Evolutionary conservation across 352 stramenopile genomes (phyloP), one percentile per base, ranked within the genome.

Genomic region (Globisporangium paddicum): DNA sequence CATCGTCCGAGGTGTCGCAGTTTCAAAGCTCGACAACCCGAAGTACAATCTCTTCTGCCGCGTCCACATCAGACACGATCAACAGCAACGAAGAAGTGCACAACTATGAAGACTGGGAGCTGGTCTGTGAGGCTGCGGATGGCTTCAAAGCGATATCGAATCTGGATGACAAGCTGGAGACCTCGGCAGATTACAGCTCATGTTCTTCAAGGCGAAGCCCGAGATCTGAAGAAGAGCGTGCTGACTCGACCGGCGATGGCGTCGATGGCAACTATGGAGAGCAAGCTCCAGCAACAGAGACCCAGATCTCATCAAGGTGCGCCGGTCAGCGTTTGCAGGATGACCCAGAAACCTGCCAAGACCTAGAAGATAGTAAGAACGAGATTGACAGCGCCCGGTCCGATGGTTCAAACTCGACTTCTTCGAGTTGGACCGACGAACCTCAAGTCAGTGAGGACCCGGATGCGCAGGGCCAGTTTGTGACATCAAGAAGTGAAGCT

Each of bases 31-130:
- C 55, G 28, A 51, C 18, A 0, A 32, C 32, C 9, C 58, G 50
- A 19, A 64, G 50, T 21, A 42, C 59, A 6, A 26, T 64, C 23
- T 69, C 63, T 34, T 76, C 68, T 18, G 66, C 73, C 30, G 59
- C 30, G 14, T 79, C 70, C 7, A 63, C 42, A n/a, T 58, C 67
- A 6, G 73, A 80, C 5, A 75, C 72, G 23, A 81, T 79, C 52
- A 58, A 50, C 54, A 81, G 67, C 48, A 66, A 48, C 34, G 74
- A 81, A 18, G 64, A 76, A 30, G 62, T 74, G 1, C 68, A 64
- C 19, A 60, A 56, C 35, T 79, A 64, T 30, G 63, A 80, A 9
- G 73, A 82, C 16, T 82, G 70, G 66, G 66, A 76, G 11, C 60
- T 77, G 50, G 35, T 40, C 34, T 55, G 45, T 37, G 48, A 63